phyloP scores from a whole-genome alignment of 768 basidiomycete species.

The Galerina sulciceps region DNA sequence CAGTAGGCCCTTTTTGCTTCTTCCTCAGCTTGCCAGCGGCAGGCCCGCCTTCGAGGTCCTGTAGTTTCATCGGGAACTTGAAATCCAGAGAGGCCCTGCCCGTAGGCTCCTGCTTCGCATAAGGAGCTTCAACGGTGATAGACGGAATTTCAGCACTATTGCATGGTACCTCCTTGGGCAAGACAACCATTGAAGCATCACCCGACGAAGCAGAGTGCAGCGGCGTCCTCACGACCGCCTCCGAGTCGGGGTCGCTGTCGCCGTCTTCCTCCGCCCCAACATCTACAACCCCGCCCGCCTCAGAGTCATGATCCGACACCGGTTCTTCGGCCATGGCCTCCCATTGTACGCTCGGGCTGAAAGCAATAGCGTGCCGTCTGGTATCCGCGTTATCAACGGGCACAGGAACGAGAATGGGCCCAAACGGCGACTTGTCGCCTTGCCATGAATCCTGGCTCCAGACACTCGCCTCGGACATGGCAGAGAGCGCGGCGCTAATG shows the following conservation, averaged over 20 bases:
- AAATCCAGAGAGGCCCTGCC: neutral
- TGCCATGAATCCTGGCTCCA: conserved; percentile 34
- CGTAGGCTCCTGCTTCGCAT: too few relatives aligned
- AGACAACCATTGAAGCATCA: too few relatives aligned
- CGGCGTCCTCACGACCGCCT: neutral
- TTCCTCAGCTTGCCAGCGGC: conserved; percentile 2
- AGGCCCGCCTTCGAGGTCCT: neutral
- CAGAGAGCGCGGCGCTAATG: conserved; percentile 14
- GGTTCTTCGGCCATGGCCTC: conserved; percentile 10
- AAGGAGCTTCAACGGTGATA: too few relatives aligned
- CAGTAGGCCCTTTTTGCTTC: neutral
- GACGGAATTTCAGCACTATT: too few relatives aligned
- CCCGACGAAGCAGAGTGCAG: neutral
- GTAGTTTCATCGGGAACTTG: conserved; percentile 2
- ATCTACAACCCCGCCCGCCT: neutral
- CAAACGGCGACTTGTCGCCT: conserved; percentile 10
- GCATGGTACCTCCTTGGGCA: too few relatives aligned
- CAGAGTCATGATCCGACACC: neutral
- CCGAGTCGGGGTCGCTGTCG: neutral
- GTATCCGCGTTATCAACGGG: conserved; percentile 11
- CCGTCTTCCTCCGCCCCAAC: neutral
- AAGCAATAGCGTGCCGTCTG: conserved; percentile 23
- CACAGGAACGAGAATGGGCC: neutral
- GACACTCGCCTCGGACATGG: conserved; percentile 19
- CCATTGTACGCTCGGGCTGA: conserved; percentile 28